Evolutionary conservation across 1,139 yeast species (phyloP).

Genomic region (Pichia kudriavzevii): DNA sequence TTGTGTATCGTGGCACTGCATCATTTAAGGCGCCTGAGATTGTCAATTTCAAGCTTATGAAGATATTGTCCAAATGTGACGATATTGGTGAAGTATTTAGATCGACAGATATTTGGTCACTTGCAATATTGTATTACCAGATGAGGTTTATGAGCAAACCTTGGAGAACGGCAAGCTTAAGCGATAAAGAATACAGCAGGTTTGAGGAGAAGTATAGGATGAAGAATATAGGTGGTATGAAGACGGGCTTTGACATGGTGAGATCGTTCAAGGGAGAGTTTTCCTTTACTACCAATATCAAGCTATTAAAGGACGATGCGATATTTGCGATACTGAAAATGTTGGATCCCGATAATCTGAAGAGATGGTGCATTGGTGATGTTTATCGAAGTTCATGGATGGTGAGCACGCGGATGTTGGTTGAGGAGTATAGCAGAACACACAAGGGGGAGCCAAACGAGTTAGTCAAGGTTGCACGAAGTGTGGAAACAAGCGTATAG

Average conservation of each 20-base stretch:
- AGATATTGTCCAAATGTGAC: conserved; percentile 4
- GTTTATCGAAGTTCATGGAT: conserved; percentile 25
- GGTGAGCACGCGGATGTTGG: conserved; percentile 20
- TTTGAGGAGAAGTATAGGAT: conserved; percentile 22
- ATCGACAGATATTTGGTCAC: conserved; percentile 43
- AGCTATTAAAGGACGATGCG: conserved; percentile 12
- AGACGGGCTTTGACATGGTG: conserved; percentile 7
- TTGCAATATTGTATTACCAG: conserved; percentile 44
- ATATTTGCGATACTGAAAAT: conserved; percentile 18
- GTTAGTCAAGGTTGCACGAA: conserved; percentile 16
- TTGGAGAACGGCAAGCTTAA: conserved; percentile 36
- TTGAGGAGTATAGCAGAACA: conserved; percentile 17
- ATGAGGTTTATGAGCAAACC: conserved; percentile 40
- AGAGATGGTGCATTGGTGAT: conserved; percentile 18
- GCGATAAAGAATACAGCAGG: conserved; percentile 21
- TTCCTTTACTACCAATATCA: conserved; percentile 3
- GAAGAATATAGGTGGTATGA: background rate
- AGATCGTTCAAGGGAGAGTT: too few relatives aligned
- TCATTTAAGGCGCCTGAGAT: conserved; percentile 53
- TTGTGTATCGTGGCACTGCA: conserved; percentile 40
- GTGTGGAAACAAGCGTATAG: too few relatives aligned
- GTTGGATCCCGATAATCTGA: conserved; percentile 24
- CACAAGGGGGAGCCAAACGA: conserved; percentile 17
- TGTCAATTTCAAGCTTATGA: conserved; percentile 24
- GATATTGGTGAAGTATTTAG: conserved; percentile 21